Base-by-base conservation (phyloP, 306 rosid genomes). In the Prunus padus region DNA sequence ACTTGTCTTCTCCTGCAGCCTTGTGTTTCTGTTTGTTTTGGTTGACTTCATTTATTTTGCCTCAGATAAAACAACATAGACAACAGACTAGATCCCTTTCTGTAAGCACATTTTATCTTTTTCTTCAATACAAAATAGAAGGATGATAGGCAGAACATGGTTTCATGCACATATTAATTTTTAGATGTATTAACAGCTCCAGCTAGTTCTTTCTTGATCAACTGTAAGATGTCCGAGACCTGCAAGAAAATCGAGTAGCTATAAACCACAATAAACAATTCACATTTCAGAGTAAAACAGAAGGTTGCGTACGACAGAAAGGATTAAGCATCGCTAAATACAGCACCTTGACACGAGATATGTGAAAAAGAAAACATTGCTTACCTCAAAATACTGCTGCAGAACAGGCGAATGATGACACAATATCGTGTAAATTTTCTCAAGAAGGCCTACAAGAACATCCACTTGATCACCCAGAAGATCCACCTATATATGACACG, bases 401-500 rank as follows among this genome's bases (percentile, higher is more conserved):
- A 92, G 84, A 64, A 74, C 83, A 26, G 93, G 93, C 75, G 96
- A 89, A 76, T 83, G 70, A 37, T 76, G 85, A 82, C 74, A 73
- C 77, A 92, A 84, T 25, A 77, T 82, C 20, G 49, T 51, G 84
- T 90, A 82, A 82, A 85, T 79, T 78, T 85, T 92, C 85, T 89
- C 86, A 81, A 92, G 88, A 51, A 95, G 82, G 54, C 79, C 76
- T 50, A 82, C 49, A 68, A 92, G 91, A 23, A 79, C 72, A 59
- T 95, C 97, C 82, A 92, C 99, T 86, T 92, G 97, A 87, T 95
- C 97, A 70, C 93, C 99, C 31, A 92, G 85, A 84, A 92, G 84
- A 87, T 95, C 99, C 67, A 95, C 97, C 99, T 90, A 82, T 19
- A 65, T 64, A 62, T 23, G 18, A 25, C 28, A 13, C 56, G 15